Evolutionary conservation across 768 basidiomycete species (phyloP).

Genomic region (Suillus occidentalis): DNA sequence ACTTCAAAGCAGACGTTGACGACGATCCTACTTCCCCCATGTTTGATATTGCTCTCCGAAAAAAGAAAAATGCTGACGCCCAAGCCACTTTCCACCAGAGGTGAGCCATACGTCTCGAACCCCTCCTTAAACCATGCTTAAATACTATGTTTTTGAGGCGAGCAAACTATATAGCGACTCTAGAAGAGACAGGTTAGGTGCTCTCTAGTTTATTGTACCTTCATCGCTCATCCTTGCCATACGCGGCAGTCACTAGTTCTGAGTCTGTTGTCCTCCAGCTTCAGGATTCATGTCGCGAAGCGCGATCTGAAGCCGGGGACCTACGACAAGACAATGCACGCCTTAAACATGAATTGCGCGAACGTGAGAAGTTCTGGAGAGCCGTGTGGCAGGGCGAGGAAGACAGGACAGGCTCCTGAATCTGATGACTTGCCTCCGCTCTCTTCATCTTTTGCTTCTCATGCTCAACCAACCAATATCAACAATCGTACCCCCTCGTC

Average conservation of each 20-base stretch:
- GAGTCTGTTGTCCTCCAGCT: constrained; percentile 84
- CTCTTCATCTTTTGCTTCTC: too few species aligned
- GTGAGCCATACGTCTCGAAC: constrained; percentile 16
- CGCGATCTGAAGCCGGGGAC: constrained; percentile 59
- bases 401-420: constrained; percentile 51
- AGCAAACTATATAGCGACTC: constrained; percentile 87
- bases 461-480: too few species aligned
- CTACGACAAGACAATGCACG: constrained; percentile 66
- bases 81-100: constrained; percentile 83
- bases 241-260: too few species aligned
- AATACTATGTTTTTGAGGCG: constrained; percentile 35
- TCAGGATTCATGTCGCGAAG: constrained; percentile 76
- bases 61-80: constrained; percentile 89
- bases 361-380: constrained; percentile 75
- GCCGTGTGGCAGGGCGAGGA: constrained; percentile 66
- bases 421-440: too few species aligned
- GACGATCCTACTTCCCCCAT: constrained; percentile 41
- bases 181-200: too few species aligned
- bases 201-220: too few species aligned
- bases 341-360: constrained; percentile 61
- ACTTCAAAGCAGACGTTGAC: constrained; percentile 38
- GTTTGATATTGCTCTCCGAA: constrained; percentile 70
- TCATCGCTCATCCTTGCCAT: too few species aligned
- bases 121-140: constrained; percentile 9
- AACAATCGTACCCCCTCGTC: too few species aligned